Base-by-base conservation (phyloP, 148 eudicot species). In the Diospyros kaki region DNA sequence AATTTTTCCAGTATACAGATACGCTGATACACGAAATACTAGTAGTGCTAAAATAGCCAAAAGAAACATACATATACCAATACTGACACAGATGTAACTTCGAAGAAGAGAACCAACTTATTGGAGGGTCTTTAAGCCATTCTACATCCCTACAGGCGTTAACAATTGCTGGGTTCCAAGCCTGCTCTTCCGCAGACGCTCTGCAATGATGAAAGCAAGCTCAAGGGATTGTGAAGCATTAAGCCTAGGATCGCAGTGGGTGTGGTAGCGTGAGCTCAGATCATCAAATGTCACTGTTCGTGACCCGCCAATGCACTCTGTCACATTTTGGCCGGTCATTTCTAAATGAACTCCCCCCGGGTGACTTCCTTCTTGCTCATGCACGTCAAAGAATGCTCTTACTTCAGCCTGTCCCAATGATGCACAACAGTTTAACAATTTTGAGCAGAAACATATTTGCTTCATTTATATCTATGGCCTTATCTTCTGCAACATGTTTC, bases 241-340 rank as follows among this genome's bases (percentile, higher is more conserved):
- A 42, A 87, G 86, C 62, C 90, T 77, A 0, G 90, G 90, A 68
- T 87, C 90, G 45, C 90, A 87, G 77, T 87, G 90, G 17, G 88
- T 87, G 81, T 86, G 89, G 85, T 86, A 86, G 64, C 89, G 87
- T 5, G 90, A 87, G 76, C 88, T 74, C 74, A 87, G 78, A 60
- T 87, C 90, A 69, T 87, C 90, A 58, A 85, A 87, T 1, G 90
- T 87, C 43, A 87, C 88, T 0, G 86, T 87, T 56, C 75, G 79
- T 71, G 90, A 81, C 53, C 90, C 90, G 17, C 90, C 90, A 6
- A 87, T 87, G 78, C 90, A 87, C 66, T 87, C 90, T 0, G 90
- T 87, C 71, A 87, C 90, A 18, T 87, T 87, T 68, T 87, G 90
- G 39, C 90, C 90, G 2, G 90, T 87, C 90, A 87, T 87, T 75